Conservation (phyloP, 805 yeast genomes). For the Ogataea wickerhamii region DNA sequence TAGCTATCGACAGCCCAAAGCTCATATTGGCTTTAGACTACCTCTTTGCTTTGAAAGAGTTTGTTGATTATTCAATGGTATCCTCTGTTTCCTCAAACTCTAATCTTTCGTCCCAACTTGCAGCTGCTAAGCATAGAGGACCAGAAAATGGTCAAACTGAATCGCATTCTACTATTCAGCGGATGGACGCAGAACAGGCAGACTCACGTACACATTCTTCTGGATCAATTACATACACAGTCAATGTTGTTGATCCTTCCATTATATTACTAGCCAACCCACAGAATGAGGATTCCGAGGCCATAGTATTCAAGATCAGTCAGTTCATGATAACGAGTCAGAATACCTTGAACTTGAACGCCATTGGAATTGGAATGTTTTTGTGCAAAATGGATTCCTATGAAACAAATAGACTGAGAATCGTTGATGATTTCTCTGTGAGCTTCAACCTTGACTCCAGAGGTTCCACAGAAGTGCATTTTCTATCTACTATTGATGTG, state of each 20-base stretch:
- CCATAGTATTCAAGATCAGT: constrained; percentile 83
- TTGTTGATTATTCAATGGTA: constrained; percentile 47
- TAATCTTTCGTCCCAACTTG: neutral
- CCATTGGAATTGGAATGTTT: constrained; percentile 82
- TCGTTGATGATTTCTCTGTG: constrained; percentile 85
- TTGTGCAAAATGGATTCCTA: constrained; percentile 68
- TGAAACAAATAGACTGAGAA: constrained; percentile 60
- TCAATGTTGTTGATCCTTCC: constrained; percentile 75
- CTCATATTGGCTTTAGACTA: constrained; percentile 84
- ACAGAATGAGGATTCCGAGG: constrained; percentile 64
- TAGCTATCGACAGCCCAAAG: constrained; percentile 76
- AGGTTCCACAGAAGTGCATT: constrained; percentile 55
- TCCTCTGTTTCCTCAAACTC: constrained; percentile 14
- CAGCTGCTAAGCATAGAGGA: neutral
- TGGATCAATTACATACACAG: constrained; percentile 43
- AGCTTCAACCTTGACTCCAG: constrained; percentile 70
- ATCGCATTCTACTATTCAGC: constrained; percentile 10
- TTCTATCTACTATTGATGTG: constrained; percentile 60
- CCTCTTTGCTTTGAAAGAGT: constrained; percentile 68
- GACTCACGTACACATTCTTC: constrained; percentile 10
- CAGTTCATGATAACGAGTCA: constrained; percentile 71
- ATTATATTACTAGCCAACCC: constrained; percentile 81
- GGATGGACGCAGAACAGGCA: constrained; percentile 6
- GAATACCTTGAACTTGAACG: constrained; percentile 60
- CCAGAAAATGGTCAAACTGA: constrained; percentile 3